A percentile compares a stretch with the other conserved stretches of the same genome.
Conservation (phyloP, 2,329 filamentous ascomycete species). For the Alternaria consortialis region DNA sequence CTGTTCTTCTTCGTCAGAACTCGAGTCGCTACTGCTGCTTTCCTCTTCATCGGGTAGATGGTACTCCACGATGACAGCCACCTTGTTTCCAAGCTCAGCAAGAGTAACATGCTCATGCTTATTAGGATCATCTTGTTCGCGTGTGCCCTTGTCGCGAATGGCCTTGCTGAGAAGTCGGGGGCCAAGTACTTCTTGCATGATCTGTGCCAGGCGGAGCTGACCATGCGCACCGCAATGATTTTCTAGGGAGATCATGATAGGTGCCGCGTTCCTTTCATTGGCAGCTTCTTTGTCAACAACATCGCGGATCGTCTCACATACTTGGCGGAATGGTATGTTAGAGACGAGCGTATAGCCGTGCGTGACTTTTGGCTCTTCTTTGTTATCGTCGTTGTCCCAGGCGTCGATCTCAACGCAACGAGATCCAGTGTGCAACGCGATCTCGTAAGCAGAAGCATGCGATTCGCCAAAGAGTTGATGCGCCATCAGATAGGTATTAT, state of each 20-base stretch:
- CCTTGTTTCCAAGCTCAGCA: conserved; percentile 67
- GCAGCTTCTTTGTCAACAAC: conserved; percentile 67
- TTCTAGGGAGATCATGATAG: conserved; percentile 71
- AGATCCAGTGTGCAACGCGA: conserved; percentile 68
- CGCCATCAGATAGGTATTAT: conserved; percentile 76
- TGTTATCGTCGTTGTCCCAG: conserved; percentile 71
- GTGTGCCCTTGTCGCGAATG: conserved; percentile 64
- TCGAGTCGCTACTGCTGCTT: conserved; percentile 45
- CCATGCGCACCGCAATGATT: conserved; percentile 71
- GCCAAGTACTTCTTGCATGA: conserved; percentile 72
- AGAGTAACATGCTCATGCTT: conserved; percentile 63
- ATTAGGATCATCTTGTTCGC: conserved; percentile 61
- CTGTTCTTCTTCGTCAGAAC: conserved; percentile 54
- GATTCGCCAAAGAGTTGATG: conserved; percentile 74
- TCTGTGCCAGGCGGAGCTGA: conserved; percentile 68
- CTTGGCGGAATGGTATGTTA: conserved; percentile 69
- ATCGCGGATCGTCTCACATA: conserved; percentile 72
- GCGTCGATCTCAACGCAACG: conserved; percentile 78
- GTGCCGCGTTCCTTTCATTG: conserved; percentile 60
- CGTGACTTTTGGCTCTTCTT: conserved; percentile 73
- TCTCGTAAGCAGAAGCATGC: conserved; percentile 70
- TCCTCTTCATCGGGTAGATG: conserved; percentile 65
- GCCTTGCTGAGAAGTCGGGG: conserved; percentile 67
- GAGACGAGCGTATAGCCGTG: conserved; percentile 75
- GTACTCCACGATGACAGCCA: conserved; percentile 74